Evolutionary conservation across 2,329 filamentous ascomycete species (phyloP).

Genomic region (Volutella citrinella): DNA sequence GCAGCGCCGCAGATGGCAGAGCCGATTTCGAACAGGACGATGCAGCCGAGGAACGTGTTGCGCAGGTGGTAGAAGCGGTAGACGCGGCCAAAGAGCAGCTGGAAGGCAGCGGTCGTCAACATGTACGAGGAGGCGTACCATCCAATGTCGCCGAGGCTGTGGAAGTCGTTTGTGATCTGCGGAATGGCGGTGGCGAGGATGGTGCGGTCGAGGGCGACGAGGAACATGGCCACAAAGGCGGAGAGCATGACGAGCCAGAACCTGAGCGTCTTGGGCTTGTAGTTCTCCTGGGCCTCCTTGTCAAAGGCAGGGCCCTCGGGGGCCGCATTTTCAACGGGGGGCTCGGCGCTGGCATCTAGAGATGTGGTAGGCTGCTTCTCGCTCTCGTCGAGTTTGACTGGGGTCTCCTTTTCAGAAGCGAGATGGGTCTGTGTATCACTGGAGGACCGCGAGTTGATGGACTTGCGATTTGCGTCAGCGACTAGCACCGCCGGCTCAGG

Average conservation of each 20-base stretch:
- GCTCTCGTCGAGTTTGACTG: no score
- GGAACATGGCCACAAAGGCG: slow-evolving; percentile 53
- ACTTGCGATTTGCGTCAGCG: no score
- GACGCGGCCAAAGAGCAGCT: slow-evolving; percentile 51
- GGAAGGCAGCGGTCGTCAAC: slow-evolving; percentile 54
- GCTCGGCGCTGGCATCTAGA: no score
- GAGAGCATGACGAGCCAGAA: slow-evolving; percentile 56
- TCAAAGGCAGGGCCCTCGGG: slow-evolving; percentile 8
- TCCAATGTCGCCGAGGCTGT: slow-evolving; percentile 57
- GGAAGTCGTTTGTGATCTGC: slow-evolving; percentile 54
- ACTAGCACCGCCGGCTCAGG: no score
- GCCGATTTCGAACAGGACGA: slow-evolving; percentile 53
- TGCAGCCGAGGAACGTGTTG: slow-evolving; percentile 43
- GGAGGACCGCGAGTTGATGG: no score
- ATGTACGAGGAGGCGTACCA: slow-evolving; percentile 64
- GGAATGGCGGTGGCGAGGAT: slow-evolving; percentile 55
- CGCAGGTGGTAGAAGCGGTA: slow-evolving; percentile 54
- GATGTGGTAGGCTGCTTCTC: no score
- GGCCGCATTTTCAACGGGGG: slow-evolving; percentile 9
- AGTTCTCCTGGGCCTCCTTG: slow-evolving; percentile 32
- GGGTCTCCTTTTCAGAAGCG: no score
- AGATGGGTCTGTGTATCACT: no score
- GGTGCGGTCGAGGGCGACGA: slow-evolving; percentile 57
- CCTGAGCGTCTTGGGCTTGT: slow-evolving; percentile 48
- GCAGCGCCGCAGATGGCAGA: slow-evolving; percentile 54